phyloP scores from a whole-genome alignment of 2,329 filamentous ascomycete genomes.

The Penicillium sp. region DNA sequence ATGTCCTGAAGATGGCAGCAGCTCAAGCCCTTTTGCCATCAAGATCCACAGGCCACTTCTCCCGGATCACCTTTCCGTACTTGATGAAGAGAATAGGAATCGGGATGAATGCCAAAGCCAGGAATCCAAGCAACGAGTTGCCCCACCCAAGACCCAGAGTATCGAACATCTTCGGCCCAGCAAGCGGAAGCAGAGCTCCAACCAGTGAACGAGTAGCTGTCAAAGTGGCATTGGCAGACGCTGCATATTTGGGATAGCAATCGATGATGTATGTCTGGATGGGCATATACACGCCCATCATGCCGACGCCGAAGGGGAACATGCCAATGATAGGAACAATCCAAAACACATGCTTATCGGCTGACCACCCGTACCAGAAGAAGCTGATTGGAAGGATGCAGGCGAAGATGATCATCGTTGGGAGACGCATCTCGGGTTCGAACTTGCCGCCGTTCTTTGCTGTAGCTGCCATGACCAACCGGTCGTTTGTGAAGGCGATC shows the following conservation, averaged over 20 bases:
- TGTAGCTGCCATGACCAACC: slow-evolving; percentile 20
- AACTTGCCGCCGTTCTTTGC: slow-evolving; percentile 31
- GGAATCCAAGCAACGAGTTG: slow-evolving; percentile 17
- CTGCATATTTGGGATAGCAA: slow-evolving; percentile 41
- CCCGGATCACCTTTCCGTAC: slow-evolving; percentile 10
- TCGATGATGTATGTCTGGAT: slow-evolving; percentile 57
- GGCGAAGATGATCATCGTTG: slow-evolving; percentile 47
- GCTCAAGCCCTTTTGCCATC: background rate
- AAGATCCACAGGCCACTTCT: slow-evolving; percentile 12
- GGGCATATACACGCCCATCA: slow-evolving; percentile 44
- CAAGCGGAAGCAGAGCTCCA: slow-evolving; percentile 16
- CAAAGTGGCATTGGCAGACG: slow-evolving; percentile 46
- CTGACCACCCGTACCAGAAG: slow-evolving; percentile 52
- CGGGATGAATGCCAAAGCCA: slow-evolving; percentile 15
- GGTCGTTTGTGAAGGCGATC: slow-evolving; percentile 28
- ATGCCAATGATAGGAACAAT: slow-evolving; percentile 53
- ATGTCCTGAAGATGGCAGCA: background rate
- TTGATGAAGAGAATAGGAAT: slow-evolving; percentile 10
- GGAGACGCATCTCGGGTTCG: slow-evolving; percentile 43
- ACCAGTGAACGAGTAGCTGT: slow-evolving; percentile 46
- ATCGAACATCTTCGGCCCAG: slow-evolving; percentile 13
- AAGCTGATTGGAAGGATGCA: slow-evolving; percentile 48
- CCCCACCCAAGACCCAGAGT: slow-evolving; percentile 16
- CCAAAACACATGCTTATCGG: slow-evolving; percentile 46
- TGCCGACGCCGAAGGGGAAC: slow-evolving; percentile 46